Base-by-base conservation (phyloP, 169 alveolate genomes). In the Theileria orientalis region DNA sequence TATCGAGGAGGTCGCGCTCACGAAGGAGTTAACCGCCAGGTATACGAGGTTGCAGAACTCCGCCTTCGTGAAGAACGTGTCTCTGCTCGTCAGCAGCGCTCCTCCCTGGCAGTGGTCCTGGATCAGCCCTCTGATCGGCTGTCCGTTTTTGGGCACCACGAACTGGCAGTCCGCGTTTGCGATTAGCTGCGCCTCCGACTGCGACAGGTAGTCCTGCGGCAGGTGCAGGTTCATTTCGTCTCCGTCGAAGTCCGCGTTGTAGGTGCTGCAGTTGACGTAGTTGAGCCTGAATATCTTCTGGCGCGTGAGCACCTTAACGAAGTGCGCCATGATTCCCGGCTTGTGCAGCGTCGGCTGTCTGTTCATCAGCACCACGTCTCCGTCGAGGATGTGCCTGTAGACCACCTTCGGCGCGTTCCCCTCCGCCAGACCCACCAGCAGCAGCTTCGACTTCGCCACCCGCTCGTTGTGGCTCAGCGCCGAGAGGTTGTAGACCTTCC, bases 191-290 rank as follows among this genome's bases (percentile, higher is more conserved):
- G 99, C 99, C 76, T 98, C 99, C 16, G 98, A 92, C 62, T 98
- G 95, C 0, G 99, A 97, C 33, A 93, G 82, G 68, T 94, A 93
- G 47, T 96, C 97, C 92, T 94, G 98, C 9, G 98, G 96, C 44
- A 97, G 92, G 76, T 98, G 99, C 57, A 98, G 69, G 85, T 98
- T 98, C 99, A 98, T 98, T 90, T 98, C 99, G 85, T 98, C 99
- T 5, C 99, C 99, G 83, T 98, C 99, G 86, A 98, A 98, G 87
- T 98, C 99, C 0, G 99, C 99, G 88, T 98, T 98, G 94, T 97
- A 98, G 23, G 99, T 95, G 84, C 95, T 95, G 90, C 99, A 98
- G 83, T 98, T 98, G 29, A 97, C 98, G 84, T 97, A 98, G 86
- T 98, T 98, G 85, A 97, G 90, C 78, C 99, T 92, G 73, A 98